phyloP scores from a whole-genome alignment of 2,329 filamentous ascomycete species.

The Aspergillus quadricinctus region DNA sequence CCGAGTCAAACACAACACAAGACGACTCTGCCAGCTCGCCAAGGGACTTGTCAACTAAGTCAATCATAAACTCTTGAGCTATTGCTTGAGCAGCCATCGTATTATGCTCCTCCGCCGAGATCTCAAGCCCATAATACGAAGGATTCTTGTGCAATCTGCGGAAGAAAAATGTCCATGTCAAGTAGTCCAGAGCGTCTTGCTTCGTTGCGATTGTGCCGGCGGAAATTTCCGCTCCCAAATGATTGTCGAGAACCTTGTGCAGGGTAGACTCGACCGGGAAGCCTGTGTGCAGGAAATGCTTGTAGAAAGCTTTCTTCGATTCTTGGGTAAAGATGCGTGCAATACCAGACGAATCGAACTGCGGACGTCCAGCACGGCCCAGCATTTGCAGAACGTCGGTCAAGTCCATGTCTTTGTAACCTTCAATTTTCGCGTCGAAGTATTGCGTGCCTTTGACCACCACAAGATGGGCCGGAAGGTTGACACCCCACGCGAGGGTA shows the following conservation, averaged over 20 bases:
- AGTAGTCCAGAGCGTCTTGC: slow-evolving; percentile 93
- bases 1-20: slow-evolving; percentile 72
- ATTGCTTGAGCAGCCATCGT: slow-evolving; percentile 77
- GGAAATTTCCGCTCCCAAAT: slow-evolving; percentile 90
- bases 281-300: slow-evolving; percentile 96
- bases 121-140: slow-evolving; percentile 93
- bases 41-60: slow-evolving; percentile 83
- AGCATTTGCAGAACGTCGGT: slow-evolving; percentile 98
- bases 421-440: slow-evolving; percentile 96
- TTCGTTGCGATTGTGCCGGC: slow-evolving; percentile 90
- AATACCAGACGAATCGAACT: slow-evolving; percentile 94
- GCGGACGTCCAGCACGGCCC: slow-evolving; percentile 87
- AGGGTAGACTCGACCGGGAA: slow-evolving; percentile 96
- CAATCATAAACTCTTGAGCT: slow-evolving; percentile 92
- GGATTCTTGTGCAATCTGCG: slow-evolving; percentile 95
- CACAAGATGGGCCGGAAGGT: slow-evolving; percentile 91
- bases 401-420: slow-evolving; percentile 97
- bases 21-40: slow-evolving; percentile 75
- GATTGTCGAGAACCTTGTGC: slow-evolving; percentile 95
- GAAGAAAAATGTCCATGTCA: slow-evolving; percentile 99
- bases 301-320: slow-evolving; percentile 98
- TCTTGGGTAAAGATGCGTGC: slow-evolving; percentile 97
- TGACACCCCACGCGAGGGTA: slow-evolving; percentile 97
- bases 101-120: slow-evolving; percentile 88
- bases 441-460: slow-evolving; percentile 98